A percentile compares a stretch with the other conserved stretches of the same genome.
Conservation (phyloP, 768 basidiomycete species). For the Lentinula guzmanii region DNA sequence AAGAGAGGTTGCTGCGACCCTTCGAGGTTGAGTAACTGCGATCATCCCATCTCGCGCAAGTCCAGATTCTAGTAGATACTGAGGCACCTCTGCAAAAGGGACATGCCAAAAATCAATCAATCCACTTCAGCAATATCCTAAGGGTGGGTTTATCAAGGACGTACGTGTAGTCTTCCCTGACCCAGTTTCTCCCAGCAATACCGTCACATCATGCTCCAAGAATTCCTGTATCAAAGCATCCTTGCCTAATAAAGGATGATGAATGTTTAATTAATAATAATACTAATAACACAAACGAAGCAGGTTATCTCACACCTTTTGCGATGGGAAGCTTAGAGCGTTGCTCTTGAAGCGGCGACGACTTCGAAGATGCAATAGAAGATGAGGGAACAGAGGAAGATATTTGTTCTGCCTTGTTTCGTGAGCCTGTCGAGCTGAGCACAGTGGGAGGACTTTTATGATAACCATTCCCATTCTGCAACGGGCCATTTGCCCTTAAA, state of each 20-base stretch:
- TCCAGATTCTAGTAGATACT: slow-evolving; percentile 86
- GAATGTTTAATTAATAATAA: background rate
- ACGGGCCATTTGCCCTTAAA: slow-evolving; percentile 22
- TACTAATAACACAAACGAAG: background rate
- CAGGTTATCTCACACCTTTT: slow-evolving; percentile 41
- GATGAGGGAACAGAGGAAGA: background rate
- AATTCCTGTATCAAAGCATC: slow-evolving; percentile 74
- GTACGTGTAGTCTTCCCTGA: slow-evolving; percentile 97
- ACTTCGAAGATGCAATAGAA: slow-evolving; percentile 12
- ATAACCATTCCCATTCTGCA: slow-evolving; percentile 23
- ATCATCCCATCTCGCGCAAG: slow-evolving; percentile 69
- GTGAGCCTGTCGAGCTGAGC: slow-evolving; percentile 27
- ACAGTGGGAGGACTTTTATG: slow-evolving; percentile 12
- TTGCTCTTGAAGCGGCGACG: slow-evolving; percentile 50
- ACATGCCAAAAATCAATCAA: background rate
- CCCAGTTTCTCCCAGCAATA: slow-evolving; percentile 94
- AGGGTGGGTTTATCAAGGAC: slow-evolving; percentile 24
- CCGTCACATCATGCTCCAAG: slow-evolving; percentile 71
- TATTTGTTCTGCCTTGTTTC: slow-evolving; percentile 11
- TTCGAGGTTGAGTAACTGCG: slow-evolving; percentile 91
- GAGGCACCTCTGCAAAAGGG: slow-evolving; percentile 80
- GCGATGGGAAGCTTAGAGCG: slow-evolving; percentile 73
- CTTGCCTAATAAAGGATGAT: slow-evolving; percentile 41
- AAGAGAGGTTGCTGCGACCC: slow-evolving; percentile 94
- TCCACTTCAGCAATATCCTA: background rate